Percentiles rank a stretch among this genome's conserved stretches.
These are phyloP conservation scores for Fusarium pseudocircinatum DNA, from an alignment of 2,329 filamentous ascomycete genomes.

Conservation along the genomic window DNA sequence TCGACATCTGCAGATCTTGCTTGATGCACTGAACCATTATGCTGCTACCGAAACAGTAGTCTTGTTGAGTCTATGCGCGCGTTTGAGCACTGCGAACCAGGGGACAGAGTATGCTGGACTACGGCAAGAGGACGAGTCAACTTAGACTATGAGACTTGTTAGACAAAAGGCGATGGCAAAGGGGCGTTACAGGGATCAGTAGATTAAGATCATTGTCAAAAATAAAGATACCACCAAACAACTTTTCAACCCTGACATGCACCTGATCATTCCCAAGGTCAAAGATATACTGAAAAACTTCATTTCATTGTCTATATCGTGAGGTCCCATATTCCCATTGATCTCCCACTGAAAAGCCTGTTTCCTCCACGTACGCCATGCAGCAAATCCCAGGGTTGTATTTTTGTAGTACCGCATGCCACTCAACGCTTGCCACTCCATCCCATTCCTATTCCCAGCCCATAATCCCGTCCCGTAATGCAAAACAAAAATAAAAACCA, in stretches of 20 bases:
- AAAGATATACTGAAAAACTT: slow-evolving; percentile 1
- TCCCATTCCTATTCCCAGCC: slow-evolving; percentile 13
- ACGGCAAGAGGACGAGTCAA: slow-evolving; percentile 65
- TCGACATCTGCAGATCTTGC: slow-evolving; percentile 88
- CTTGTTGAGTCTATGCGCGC: slow-evolving; percentile 84
- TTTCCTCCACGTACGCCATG: slow-evolving; percentile 12
- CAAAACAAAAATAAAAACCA: slow-evolving; percentile 20
- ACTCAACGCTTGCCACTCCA: slow-evolving; percentile 30
- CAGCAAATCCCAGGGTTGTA: slow-evolving; percentile 29
- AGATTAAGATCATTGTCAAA: slow-evolving; percentile 29
- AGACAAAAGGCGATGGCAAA: background rate
- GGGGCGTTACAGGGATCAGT: slow-evolving; percentile 37
- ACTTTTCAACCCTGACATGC: slow-evolving; percentile 11
- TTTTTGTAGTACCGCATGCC: slow-evolving; percentile 34
- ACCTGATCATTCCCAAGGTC: background rate
- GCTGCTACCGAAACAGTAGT: slow-evolving; percentile 98
- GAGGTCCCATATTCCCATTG: background rate
- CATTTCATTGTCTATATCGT: slow-evolving; percentile 28
- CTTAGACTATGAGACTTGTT: slow-evolving; percentile 6
- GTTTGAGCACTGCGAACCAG: slow-evolving; percentile 83
- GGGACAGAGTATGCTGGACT: slow-evolving; percentile 73
- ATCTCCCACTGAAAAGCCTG: slow-evolving; percentile 1
- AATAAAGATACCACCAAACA: slow-evolving; percentile 40
- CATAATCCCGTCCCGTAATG: slow-evolving; percentile 28
- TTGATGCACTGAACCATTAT: slow-evolving; percentile 96